phyloP scores from a whole-genome alignment of 2,329 filamentous ascomycete species.

The Lachnellula subtilissima region DNA sequence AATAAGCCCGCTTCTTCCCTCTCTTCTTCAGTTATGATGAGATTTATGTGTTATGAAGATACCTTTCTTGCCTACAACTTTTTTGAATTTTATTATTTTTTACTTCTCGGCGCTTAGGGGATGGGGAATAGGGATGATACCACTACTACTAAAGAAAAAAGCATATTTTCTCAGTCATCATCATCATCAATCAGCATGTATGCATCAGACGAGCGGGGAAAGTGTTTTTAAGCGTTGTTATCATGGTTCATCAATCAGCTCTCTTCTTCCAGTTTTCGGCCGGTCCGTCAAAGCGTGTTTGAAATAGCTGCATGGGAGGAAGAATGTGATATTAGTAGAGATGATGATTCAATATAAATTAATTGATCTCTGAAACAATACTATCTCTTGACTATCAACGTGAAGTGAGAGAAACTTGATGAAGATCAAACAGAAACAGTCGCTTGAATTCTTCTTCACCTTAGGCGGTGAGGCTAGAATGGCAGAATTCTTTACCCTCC shows the following conservation, averaged over 20 bases:
- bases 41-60: constrained; percentile 20
- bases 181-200: constrained; percentile 11
- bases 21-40: constrained; percentile 8
- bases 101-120: constrained; percentile 14
- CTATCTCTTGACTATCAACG: not conserved
- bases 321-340: constrained; percentile 16
- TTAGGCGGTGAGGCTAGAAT: not conserved
- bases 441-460: not conserved
- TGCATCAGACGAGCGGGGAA: constrained; percentile 9
- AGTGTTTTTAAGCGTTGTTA: constrained; percentile 4
- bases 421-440: not conserved
- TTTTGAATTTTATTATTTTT: constrained; percentile 8
- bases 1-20: constrained; percentile 4
- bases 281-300: constrained; percentile 15
- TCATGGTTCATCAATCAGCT: not conserved
- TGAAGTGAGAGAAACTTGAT: not conserved
- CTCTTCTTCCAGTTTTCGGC: constrained; percentile 11
- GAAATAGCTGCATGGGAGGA: constrained; percentile 1
- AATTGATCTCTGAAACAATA: not conserved
- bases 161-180: constrained; percentile 16
- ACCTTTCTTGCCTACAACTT: constrained; percentile 16
- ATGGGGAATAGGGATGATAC: constrained; percentile 21
- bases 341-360: constrained; percentile 15
- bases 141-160: constrained; percentile 25
- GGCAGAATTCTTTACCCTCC: not conserved